A percentile compares a stretch with the other conserved stretches of the same genome.
phyloP scores from a whole-genome alignment of 306 rosid genomes.

The Neltuma alba region DNA sequence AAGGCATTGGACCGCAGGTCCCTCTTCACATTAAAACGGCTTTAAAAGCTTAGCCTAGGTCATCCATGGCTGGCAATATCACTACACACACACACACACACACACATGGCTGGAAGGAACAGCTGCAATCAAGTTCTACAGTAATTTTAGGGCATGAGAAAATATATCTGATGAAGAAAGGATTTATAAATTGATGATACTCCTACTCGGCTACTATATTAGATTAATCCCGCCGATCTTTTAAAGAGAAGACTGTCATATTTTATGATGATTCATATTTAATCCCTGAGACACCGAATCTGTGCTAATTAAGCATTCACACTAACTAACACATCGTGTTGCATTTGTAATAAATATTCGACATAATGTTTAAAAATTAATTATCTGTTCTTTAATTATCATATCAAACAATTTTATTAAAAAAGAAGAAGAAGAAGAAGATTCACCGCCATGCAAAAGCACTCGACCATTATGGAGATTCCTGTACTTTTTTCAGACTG shows the following conservation, averaged over 20 bases:
- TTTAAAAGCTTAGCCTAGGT: not conserved
- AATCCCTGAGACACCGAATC: not conserved
- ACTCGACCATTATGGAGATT: not conserved
- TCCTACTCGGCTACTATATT: no score
- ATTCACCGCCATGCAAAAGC: not conserved
- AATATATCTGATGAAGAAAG: not conserved
- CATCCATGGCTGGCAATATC: slow-evolving; percentile 18
- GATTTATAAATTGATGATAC: not conserved
- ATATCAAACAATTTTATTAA: not conserved
- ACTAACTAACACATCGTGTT: not conserved
- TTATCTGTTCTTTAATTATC: not conserved
- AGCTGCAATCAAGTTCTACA: no score
- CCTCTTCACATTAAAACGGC: not conserved
- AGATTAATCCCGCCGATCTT: not conserved
- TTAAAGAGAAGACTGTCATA: not conserved
- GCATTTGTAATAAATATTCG: not conserved
- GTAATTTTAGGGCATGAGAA: not conserved
- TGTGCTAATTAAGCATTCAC: not conserved
- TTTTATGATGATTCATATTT: not conserved
- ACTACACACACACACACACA: no score
- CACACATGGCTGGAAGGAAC: no score
- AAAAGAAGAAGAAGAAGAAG: no score
- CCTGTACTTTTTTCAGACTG: not conserved
- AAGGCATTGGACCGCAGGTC: not conserved
- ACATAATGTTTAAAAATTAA: not conserved